These are phyloP conservation scores for Botryotinia calthae DNA, from an alignment of 2,329 filamentous ascomycete species.

Conservation along the genomic window DNA sequence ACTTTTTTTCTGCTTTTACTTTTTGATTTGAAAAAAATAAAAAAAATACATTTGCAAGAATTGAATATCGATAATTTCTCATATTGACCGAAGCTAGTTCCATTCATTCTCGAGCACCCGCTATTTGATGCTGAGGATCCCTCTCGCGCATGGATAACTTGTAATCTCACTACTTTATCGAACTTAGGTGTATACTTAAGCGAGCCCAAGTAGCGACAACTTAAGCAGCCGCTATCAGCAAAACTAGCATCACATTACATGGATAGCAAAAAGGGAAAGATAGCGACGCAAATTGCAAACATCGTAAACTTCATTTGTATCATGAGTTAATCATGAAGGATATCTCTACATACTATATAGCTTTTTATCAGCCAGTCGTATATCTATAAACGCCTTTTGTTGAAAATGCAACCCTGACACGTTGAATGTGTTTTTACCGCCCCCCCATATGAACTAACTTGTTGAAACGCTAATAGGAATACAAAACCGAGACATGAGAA, in stretches of 20 bases:
- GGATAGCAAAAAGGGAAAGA: not conserved
- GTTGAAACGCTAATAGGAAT: slow-evolving; percentile 21
- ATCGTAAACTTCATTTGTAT: slow-evolving; percentile 10
- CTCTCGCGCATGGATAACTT: not conserved
- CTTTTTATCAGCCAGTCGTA: not conserved
- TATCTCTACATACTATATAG: slow-evolving; percentile 13
- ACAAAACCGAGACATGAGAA: not conserved
- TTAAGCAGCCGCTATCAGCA: not conserved
- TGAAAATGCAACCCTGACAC: slow-evolving; percentile 21
- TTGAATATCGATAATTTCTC: too few relatives aligned
- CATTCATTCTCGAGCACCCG: not conserved
- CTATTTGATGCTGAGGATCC: not conserved
- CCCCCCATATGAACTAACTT: slow-evolving; percentile 14
- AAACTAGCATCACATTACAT: not conserved
- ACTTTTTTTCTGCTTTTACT: not conserved
- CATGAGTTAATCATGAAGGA: slow-evolving; percentile 20
- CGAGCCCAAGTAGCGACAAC: not conserved
- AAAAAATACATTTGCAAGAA: not conserved
- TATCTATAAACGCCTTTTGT: slow-evolving; percentile 21
- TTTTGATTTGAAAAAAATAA: not conserved
- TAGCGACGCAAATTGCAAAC: not conserved
- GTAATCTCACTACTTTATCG: not conserved
- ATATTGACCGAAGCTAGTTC: not conserved
- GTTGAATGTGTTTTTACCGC: slow-evolving; percentile 19
- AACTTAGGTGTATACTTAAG: not conserved